Conservation (phyloP, 495 filamentous ascomycete genomes). For the Penicillium argentinense region DNA sequence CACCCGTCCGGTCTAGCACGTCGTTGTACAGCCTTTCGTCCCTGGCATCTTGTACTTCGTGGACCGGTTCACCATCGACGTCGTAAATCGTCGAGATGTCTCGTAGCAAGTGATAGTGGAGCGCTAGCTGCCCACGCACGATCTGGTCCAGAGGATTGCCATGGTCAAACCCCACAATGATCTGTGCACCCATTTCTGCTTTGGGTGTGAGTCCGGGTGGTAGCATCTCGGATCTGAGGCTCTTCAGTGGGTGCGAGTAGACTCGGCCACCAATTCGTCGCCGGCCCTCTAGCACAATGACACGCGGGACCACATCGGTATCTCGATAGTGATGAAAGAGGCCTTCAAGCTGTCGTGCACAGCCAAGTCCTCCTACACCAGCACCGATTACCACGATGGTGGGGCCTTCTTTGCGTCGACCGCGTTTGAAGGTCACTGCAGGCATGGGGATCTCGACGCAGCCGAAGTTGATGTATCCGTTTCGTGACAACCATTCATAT, state of each 20-base stretch:
- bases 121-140: constrained; percentile 84
- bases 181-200: constrained; percentile 95
- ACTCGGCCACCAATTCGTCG: constrained; percentile 89
- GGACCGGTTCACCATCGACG: constrained; percentile 75
- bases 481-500: constrained; percentile 86
- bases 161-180: constrained; percentile 93
- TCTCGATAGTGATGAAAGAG: constrained; percentile 76
- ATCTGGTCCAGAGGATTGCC: constrained; percentile 92
- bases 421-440: constrained; percentile 38
- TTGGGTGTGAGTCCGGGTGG: constrained; percentile 63
- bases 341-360: constrained; percentile 86
- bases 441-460: constrained; percentile 67
- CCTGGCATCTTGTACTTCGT: constrained; percentile 74
- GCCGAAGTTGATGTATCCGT: constrained; percentile 96
- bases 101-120: constrained; percentile 79
- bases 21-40: constrained; percentile 93
- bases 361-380: constrained; percentile 88
- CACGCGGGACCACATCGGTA: constrained; percentile 63
- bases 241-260: constrained; percentile 82
- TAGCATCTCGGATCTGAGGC: constrained; percentile 49
- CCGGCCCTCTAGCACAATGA: constrained; percentile 85
- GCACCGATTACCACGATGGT: constrained; percentile 90
- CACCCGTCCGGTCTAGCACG: constrained; percentile 83
- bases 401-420: constrained; percentile 48
- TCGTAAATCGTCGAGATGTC: constrained; percentile 92